Evolutionary conservation across 2,329 filamentous ascomycete genomes (phyloP), one percentile per base, ranked within the genome.

Genomic region (Fonsecaea erecta): DNA sequence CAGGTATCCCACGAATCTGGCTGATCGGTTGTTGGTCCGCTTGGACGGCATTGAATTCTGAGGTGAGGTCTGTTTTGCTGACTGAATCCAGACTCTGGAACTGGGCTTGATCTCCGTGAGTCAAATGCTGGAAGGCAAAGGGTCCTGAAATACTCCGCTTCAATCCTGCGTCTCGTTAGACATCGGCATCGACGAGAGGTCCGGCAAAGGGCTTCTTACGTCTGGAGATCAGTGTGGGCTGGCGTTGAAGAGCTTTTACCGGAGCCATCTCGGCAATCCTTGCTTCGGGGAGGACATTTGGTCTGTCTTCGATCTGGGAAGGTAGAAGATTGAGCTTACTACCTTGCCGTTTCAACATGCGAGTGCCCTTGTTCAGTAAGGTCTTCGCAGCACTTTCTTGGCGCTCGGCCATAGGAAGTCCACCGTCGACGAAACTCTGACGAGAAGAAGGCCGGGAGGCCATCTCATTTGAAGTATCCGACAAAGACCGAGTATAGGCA

Each of bases 111-210:
- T 82, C 82, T 30, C 85, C 86, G 72, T 88, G 86, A 37, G 85
- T 85, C 59, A 89, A 75, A 71, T 88, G 86, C 67, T 88, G 85
- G 72, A 89, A 89, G 70, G 87, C 84, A 74, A 86, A 89, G 1
- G 86, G 86, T 63, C 82, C 82, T 0, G 86, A 89, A 59, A 88
- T 88, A 63, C 78, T 77, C 48, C 75, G 76, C 73, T 84, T 85
- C 60, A 79, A 62, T 21, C 75, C 75, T 60, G 77, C 75, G 69
- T 77, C 78, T 81, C 67, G 48, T 26, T 55, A 34, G 11, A 11
- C 35, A 63, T 56, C 55, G 60, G 37, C 55, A 59, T 21, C 43
- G 4, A 24, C 6, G 9, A 48, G 9, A 24, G 43, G 21, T 12
- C 21, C 14, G 14, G 34, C 4, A 6, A 14, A 48, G 11, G 30